Evolutionary conservation across 2,329 filamentous ascomycete species (phyloP).

Genomic region (Escovopsis weberi): DNA sequence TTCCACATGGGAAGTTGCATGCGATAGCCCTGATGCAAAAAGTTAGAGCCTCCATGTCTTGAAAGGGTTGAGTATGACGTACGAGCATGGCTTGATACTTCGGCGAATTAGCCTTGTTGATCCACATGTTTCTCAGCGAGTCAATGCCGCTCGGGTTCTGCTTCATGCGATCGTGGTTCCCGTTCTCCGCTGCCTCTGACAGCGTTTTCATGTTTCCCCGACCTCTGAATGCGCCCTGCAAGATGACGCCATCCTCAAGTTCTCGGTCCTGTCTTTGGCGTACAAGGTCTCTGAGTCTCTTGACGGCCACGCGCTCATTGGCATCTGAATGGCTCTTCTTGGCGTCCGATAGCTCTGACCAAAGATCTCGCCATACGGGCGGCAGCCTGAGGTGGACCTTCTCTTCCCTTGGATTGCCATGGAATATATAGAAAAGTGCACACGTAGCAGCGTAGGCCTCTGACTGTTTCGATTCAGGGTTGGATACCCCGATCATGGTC

Average conservation of each 20-base stretch:
- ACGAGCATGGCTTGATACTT: conserved; percentile 69
- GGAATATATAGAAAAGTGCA: conserved; percentile 70
- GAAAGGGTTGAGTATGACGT: conserved; percentile 12
- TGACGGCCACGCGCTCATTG: conserved; percentile 53
- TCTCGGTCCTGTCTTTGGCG: conserved; percentile 54
- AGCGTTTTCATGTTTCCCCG: conserved; percentile 32
- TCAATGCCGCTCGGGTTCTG: conserved; percentile 27
- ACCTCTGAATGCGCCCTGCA: conserved; percentile 63
- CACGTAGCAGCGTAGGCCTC: conserved; percentile 74
- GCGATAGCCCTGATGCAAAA: conserved; percentile 35
- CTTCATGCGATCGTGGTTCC: conserved; percentile 28
- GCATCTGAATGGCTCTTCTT: conserved; percentile 59
- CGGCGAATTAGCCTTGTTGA: conserved; percentile 37
- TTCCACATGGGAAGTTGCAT: conserved; percentile 81
- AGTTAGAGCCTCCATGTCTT: not conserved
- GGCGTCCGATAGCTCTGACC: conserved; percentile 58
- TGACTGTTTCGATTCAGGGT: conserved; percentile 64
- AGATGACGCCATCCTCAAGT: conserved; percentile 57
- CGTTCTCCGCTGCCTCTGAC: conserved; percentile 35
- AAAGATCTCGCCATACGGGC: conserved; percentile 69
- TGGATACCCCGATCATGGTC: conserved; percentile 61
- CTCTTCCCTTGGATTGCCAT: conserved; percentile 66
- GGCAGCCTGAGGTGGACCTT: conserved; percentile 71
- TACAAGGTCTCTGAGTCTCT: conserved; percentile 54
- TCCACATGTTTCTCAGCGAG: conserved; percentile 43